phyloP scores from a whole-genome alignment of 2,329 filamentous ascomycete species.

The Cladobotryum mycophilum region DNA sequence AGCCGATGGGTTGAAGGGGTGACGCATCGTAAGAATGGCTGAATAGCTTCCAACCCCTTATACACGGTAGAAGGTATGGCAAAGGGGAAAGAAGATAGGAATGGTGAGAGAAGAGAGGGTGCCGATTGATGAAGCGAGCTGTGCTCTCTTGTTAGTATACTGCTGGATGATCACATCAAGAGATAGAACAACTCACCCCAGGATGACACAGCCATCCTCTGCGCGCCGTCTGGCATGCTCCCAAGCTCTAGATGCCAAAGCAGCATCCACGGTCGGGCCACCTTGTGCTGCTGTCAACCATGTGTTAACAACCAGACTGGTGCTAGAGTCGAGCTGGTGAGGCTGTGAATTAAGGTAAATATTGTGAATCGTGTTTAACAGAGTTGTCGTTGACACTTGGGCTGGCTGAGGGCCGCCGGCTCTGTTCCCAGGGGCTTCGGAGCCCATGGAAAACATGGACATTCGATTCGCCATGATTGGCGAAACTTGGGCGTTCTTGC shows the following conservation, averaged over 20 bases:
- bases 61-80: constrained; percentile 69
- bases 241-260: constrained; percentile 78
- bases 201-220: constrained; percentile 87
- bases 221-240: constrained; percentile 92
- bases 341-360: constrained; percentile 76
- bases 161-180: neutral
- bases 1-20: constrained; percentile 82
- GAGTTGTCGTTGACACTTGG: constrained; percentile 86
- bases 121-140: constrained; percentile 86
- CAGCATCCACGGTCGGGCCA: constrained; percentile 68
- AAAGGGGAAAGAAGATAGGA: constrained; percentile 74
- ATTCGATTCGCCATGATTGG: constrained; percentile 54
- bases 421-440: constrained; percentile 55
- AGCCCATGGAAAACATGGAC: constrained; percentile 64
- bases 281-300: constrained; percentile 78
- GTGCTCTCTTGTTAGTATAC: constrained; percentile 4
- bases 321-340: constrained; percentile 83
- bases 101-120: constrained; percentile 76
- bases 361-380: constrained; percentile 87
- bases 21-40: constrained; percentile 80
- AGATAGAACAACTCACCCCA: constrained; percentile 59
- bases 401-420: constrained; percentile 60
- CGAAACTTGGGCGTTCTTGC: constrained; percentile 18
- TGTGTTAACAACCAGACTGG: constrained; percentile 89
- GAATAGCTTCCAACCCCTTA: constrained; percentile 72